Conservation (phyloP, 1,139 yeast genomes). For the Lodderomyces metapsilosis region DNA sequence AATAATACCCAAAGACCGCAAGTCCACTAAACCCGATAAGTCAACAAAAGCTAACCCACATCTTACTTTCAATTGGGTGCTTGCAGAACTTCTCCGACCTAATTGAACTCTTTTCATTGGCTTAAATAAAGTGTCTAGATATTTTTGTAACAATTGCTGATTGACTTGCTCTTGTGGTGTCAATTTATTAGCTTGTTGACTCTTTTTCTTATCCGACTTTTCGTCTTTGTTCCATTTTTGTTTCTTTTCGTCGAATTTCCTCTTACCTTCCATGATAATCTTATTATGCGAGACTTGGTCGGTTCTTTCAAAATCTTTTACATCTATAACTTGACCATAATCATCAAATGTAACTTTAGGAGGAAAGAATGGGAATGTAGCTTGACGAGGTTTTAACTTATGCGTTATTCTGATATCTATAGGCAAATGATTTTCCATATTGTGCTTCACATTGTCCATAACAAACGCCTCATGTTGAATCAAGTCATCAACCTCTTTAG, state of each 20-base stretch:
- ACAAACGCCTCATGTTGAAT: slow-evolving; percentile 44
- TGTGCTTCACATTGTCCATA: slow-evolving; percentile 37
- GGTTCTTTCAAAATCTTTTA: slow-evolving; percentile 61
- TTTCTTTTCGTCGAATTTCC: slow-evolving; percentile 31
- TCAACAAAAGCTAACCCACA: slow-evolving; percentile 82
- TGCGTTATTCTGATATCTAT: slow-evolving; percentile 66
- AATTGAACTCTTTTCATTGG: slow-evolving; percentile 50
- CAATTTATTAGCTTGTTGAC: slow-evolving; percentile 25
- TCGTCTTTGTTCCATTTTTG: slow-evolving; percentile 17
- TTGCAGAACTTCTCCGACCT: slow-evolving; percentile 15
- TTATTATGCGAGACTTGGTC: slow-evolving; percentile 47
- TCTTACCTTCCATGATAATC: slow-evolving; percentile 34
- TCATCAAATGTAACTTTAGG: slow-evolving; percentile 62
- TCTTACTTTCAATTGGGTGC: slow-evolving; percentile 46
- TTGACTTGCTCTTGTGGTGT: slow-evolving; percentile 48
- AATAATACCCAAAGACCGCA: slow-evolving; percentile 77
- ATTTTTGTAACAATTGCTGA: slow-evolving; percentile 40
- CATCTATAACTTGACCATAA: slow-evolving; percentile 73
- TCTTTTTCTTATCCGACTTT: slow-evolving; percentile 10
- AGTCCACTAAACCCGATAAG: slow-evolving; percentile 80
- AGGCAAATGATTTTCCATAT: slow-evolving; percentile 39
- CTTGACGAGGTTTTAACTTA: slow-evolving; percentile 58
- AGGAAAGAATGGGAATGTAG: slow-evolving; percentile 72
- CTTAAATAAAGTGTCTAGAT: slow-evolving; percentile 56
- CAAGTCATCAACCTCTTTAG: slow-evolving; percentile 25